A percentile compares a stretch with the other conserved stretches of the same genome.
These are phyloP conservation scores for Colletotrichum eleusines DNA, from an alignment of 2,329 filamentous ascomycete genomes.

Conservation along the genomic window DNA sequence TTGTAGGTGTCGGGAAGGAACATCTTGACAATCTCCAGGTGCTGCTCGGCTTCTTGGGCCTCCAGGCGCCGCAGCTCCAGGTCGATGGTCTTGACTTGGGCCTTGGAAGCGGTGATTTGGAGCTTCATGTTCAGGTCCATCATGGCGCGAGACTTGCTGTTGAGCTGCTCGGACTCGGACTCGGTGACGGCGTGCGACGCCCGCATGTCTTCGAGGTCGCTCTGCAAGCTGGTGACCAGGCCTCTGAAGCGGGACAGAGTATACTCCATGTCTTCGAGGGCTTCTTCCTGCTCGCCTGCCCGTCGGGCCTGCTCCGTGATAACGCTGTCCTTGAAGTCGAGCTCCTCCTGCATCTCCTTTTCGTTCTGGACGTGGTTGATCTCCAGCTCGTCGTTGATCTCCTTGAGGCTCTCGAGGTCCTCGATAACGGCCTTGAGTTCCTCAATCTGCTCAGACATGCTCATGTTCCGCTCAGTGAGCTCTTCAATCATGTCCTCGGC, in stretches of 20 bases:
- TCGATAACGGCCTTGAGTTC: constrained; percentile 85
- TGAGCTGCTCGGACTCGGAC: constrained; percentile 90
- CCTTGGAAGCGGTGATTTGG: constrained; percentile 88
- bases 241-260: constrained; percentile 90
- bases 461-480: constrained; percentile 87
- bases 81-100: constrained; percentile 94
- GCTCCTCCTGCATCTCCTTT: constrained; percentile 93
- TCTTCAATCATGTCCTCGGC: constrained; percentile 96
- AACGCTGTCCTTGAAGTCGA: constrained; percentile 87
- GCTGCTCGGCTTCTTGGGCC: constrained; percentile 88
- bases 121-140: constrained; percentile 97
- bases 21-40: constrained; percentile 87
- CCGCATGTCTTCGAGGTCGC: constrained; percentile 90
- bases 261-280: constrained; percentile 89
- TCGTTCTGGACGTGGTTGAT: constrained; percentile 93
- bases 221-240: constrained; percentile 86
- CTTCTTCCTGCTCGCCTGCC: constrained; percentile 80
- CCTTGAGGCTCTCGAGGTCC: constrained; percentile 89
- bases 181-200: constrained; percentile 94
- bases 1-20: constrained; percentile 90
- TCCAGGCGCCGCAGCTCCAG: constrained; percentile 88
- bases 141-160: constrained; percentile 89
- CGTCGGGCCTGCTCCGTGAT: constrained; percentile 85
- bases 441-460: constrained; percentile 84
- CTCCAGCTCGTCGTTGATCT: constrained; percentile 95